Evolutionary conservation across 805 yeast species (phyloP), one percentile per base, ranked within the genome.

Genomic region (Yamadazyma tumulicola): DNA sequence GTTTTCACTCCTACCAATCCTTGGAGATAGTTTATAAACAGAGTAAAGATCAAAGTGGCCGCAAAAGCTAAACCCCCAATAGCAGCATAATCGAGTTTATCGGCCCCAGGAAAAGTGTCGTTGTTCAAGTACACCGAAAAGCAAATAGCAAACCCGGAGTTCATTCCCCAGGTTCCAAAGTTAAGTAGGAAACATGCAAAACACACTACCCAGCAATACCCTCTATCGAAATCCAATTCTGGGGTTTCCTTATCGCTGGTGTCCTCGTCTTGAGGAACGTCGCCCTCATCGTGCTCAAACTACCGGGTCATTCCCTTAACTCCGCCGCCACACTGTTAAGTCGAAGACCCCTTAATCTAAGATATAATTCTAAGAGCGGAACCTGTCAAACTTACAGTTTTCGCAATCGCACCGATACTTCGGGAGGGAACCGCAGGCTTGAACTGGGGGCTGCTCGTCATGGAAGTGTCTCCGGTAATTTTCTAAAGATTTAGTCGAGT

Each of bases 101-200:
- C 51, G 0, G 81, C 80, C 2, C 80, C 85, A 0, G 61, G 58
- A 43, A 77, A 81, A 0, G 67, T 58, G 29, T 72, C 55, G 33
- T 70, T 51, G 27, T 72, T 68, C 16, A 81, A 43, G 48, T 79
- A 83, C 42, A 66, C 69, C 1, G 82, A 68, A 17, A 82, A 59
- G 44, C 77, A 80, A 4, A 83, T 70, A 19, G 86, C 81, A 50
- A 69, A 83, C 3, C 80, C 82, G 5, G 77, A 61, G 43, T 81
- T 81, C 43, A 82, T 72, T 11, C 93, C 93, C 89, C 91, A 83
- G 0, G 85, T 74, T 23, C 73, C 64, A 43, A 77, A 72, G 52
- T 77, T 75, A 26, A 77, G 58, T 4, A 76, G 34, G 18, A 67
- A 59, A 3, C 74, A 69, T 10, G 78, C 75, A 11, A 72, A 40